Base-by-base conservation (phyloP, 306 rosid species). In the Luffa aegyptiaca region DNA sequence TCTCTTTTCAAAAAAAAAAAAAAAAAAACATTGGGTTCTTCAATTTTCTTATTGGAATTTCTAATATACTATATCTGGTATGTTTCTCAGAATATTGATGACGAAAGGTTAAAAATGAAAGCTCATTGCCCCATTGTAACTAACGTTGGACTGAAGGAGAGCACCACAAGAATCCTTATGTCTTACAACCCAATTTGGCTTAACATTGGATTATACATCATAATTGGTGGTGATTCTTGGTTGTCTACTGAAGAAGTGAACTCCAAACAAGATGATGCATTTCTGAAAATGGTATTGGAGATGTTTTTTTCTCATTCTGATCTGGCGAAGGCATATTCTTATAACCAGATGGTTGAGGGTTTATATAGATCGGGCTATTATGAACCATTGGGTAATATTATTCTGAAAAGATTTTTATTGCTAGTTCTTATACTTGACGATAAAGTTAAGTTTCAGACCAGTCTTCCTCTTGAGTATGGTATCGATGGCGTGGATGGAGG, bases 401-500 rank as follows among this genome's bases (percentile, higher is more conserved):
- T 90, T 64, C 76, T 94, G 84, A 94, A 94, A 90, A 88, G 95
- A 73, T 84, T 91, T 82, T 83, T 94, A 85, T 66, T 94, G 79
- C 93, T 94, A 77, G 93, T 88, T 86, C 87, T 94, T 79, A 51
- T 91, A 57, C 89, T 94, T 52, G 98, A 26, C 31, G 31, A 94
- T 90, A 91, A 88, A 88, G 90, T 90, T 53, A 94, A 92, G 85
- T 85, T 83, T 82, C 95, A 90, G 87, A 92, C 91, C 88, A 85
- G 84, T 80, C 97, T 94, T 80, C 88, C 97, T 35, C 86, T 88
- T 26, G 88, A 91, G 84, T 92, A 94, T 83, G 98, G 97, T 44
- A 87, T 94, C 79, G 98, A 94, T 84, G 98, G 98, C 65, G 42
- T 92, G 64, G 98, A 94, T 84, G 97, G 97, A 79, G 98, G 98